phyloP scores from a whole-genome alignment of 345 rosid species.

The Physaria fendleri region DNA sequence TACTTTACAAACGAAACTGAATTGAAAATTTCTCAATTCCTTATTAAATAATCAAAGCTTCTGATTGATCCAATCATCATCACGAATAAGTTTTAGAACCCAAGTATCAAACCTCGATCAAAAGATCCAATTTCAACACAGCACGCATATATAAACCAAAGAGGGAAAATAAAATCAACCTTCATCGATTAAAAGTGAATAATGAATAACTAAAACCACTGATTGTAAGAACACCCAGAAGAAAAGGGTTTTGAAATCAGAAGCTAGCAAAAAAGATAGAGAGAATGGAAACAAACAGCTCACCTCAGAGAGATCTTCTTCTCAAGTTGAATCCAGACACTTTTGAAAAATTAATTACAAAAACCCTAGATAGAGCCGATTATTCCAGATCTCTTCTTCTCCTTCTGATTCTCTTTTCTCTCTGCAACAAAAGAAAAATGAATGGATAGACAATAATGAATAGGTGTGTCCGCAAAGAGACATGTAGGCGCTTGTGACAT shows the following conservation, averaged over 20 bases:
- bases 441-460: constrained; percentile 47
- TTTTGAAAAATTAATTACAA: not conserved
- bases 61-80: not conserved
- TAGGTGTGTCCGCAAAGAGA: constrained; percentile 38
- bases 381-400: not conserved
- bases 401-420: not conserved
- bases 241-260: not conserved
- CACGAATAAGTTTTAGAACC: not conserved
- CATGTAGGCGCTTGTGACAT: constrained; percentile 38
- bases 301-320: constrained; percentile 32
- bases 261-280: not conserved
- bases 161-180: not conserved
- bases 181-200: not conserved
- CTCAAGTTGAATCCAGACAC: not conserved
- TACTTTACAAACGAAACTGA: not conserved
- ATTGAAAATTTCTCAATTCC: not conserved
- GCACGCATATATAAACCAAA: not conserved
- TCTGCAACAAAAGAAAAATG: not conserved
- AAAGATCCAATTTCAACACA: constrained; percentile 18
- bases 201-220: not conserved
- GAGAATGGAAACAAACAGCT: constrained; percentile 15
- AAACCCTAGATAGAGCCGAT: constrained; percentile 23
- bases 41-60: not conserved
- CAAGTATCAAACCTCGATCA: not conserved
- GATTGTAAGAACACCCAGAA: not conserved